Evolutionary conservation across 2,329 filamentous ascomycete species (phyloP).

Genomic region (Ophiostoma fasciatum): DNA sequence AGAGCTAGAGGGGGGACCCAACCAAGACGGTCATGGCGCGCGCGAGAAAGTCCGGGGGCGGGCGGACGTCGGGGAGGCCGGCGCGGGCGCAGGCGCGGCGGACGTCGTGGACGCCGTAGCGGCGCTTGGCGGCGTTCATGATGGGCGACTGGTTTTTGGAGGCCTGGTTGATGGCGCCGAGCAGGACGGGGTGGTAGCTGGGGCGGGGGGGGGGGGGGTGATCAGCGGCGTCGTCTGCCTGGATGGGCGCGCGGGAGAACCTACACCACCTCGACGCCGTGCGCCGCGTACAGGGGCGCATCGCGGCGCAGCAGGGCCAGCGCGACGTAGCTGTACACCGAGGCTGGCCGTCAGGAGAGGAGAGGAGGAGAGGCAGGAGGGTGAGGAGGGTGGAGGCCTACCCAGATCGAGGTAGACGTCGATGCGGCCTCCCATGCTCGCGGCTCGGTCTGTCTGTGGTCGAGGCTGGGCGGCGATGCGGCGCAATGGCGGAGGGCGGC

Average conservation of each 20-base stretch:
- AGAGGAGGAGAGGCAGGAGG: not conserved
- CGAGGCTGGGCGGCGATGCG: no score
- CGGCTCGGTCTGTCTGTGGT: not conserved
- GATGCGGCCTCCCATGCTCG: constrained; percentile 11
- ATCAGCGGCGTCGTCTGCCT: not conserved
- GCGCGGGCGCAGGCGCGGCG: constrained; percentile 24
- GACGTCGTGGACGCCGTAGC: constrained; percentile 33
- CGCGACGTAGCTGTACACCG: constrained; percentile 43
- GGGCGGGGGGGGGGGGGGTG: not conserved
- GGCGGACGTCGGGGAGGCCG: constrained; percentile 21
- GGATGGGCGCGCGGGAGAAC: constrained; percentile 14
- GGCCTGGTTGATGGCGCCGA: constrained; percentile 48
- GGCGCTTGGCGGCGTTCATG: constrained; percentile 51
- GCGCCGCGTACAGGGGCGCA: constrained; percentile 34
- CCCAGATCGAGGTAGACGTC: constrained; percentile 48
- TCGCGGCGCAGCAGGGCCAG: constrained; percentile 45
- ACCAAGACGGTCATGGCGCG: constrained; percentile 28
- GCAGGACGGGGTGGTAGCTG: constrained; percentile 54
- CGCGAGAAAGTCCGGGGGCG: constrained; percentile 29
- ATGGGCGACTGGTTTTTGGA: constrained; percentile 63
- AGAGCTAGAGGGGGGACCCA: not conserved
- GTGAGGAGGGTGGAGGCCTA: constrained; percentile 20
- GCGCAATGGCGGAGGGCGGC: no score
- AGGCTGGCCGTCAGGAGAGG: constrained; percentile 32
- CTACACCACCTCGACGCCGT: constrained; percentile 53